Evolutionary conservation across 345 rosid genomes (phyloP).

Genomic region (Ceriops zippeliana): DNA sequence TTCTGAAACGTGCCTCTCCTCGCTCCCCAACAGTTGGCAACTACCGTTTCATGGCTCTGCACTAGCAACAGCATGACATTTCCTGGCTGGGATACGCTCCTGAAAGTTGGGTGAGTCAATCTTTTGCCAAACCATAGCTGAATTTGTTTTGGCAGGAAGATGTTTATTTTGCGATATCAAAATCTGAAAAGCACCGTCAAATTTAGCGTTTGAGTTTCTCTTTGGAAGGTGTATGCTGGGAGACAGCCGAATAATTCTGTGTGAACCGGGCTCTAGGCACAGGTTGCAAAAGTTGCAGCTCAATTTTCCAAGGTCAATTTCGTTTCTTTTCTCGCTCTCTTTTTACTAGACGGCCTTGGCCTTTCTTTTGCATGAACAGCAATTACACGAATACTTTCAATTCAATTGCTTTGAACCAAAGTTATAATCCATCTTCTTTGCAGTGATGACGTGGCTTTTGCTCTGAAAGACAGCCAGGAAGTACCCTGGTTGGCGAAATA

Average conservation of each 20-base stretch:
- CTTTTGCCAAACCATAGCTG: neutral
- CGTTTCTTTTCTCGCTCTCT: neutral
- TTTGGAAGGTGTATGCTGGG: slow-evolving; percentile 77
- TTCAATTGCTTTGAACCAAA: too few relatives aligned
- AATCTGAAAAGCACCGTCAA: too few relatives aligned
- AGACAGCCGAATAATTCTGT: slow-evolving; percentile 76
- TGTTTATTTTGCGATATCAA: neutral
- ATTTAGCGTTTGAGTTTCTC: neutral
- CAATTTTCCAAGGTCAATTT: slow-evolving; percentile 76
- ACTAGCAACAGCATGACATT: slow-evolving; percentile 71
- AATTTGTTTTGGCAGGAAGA: neutral
- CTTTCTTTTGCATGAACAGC: neutral
- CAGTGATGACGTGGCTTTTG: slow-evolving; percentile 94
- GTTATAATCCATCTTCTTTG: slow-evolving; percentile 6
- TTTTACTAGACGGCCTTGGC: neutral
- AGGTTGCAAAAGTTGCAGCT: slow-evolving; percentile 91
- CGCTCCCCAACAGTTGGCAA: slow-evolving; percentile 50
- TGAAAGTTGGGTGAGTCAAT: slow-evolving; percentile 60
- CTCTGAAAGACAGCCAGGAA: slow-evolving; percentile 73
- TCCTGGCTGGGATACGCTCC: slow-evolving; percentile 91
- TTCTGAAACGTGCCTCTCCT: slow-evolving; percentile 5
- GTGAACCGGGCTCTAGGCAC: slow-evolving; percentile 82
- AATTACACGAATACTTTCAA: too few relatives aligned
- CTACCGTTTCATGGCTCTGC: slow-evolving; percentile 60
- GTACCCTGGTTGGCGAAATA: slow-evolving; percentile 83